phyloP scores from a whole-genome alignment of 768 basidiomycete genomes.

The Leccinum imitatum region DNA sequence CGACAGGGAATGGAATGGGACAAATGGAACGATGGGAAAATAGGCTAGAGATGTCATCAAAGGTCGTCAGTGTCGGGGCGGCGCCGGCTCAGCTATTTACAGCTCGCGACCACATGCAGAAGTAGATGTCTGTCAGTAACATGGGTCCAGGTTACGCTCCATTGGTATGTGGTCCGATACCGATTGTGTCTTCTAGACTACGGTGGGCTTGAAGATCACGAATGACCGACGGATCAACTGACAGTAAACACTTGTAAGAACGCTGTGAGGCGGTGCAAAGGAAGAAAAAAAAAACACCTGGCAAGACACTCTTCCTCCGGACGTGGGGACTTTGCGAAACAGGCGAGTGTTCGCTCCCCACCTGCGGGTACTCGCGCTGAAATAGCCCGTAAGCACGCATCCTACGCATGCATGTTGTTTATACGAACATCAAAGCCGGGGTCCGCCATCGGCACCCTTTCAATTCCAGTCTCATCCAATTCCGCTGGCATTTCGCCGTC shows the following conservation, averaged over 20 bases:
- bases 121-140: conserved; percentile 18
- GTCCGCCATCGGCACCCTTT: conserved; percentile 90
- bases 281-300: conserved; percentile 50
- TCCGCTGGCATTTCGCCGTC: conserved; percentile 63
- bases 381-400: conserved; percentile 21
- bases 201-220: conserved; percentile 86
- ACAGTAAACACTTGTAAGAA: conserved; percentile 21
- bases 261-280: background rate
- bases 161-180: conserved; percentile 31
- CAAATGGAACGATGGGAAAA: conserved; percentile 15
- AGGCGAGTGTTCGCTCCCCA: conserved; percentile 59
- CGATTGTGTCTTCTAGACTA: conserved; percentile 64
- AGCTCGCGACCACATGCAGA: conserved; percentile 21
- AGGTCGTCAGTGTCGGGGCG: conserved; percentile 27
- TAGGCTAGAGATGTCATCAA: conserved; percentile 30
- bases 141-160: conserved; percentile 23
- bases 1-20: conserved; percentile 18
- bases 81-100: conserved; percentile 22
- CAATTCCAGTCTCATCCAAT: conserved; percentile 78
- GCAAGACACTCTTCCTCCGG: conserved; percentile 91
- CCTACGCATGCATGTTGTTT: conserved; percentile 15
- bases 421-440: conserved; percentile 79
- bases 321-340: conserved; percentile 72
- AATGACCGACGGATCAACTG: conserved; percentile 86
- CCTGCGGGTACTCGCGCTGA: conserved; percentile 68